Percentiles rank a stretch among this genome's conserved stretches.
Conservation (phyloP, 352 stramenopile species). For the Phytophthora podocarpi region DNA sequence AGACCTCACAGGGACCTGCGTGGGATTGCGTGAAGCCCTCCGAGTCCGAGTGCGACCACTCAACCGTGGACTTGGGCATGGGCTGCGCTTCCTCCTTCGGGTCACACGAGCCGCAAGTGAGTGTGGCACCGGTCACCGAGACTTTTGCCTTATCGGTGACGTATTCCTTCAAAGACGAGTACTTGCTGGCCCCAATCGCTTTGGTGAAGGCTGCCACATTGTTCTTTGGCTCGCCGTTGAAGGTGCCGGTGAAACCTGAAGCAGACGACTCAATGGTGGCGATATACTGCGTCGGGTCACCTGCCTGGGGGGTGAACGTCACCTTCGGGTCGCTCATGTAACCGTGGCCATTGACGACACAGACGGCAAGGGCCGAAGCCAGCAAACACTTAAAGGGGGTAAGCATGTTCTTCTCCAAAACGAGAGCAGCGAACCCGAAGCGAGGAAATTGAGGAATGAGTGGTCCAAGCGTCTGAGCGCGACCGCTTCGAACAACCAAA, state of each 20-base stretch:
- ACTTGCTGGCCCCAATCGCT: constrained; percentile 38
- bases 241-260: constrained; percentile 33
- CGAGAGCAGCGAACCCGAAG: background rate
- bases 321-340: constrained; percentile 35
- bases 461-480: background rate
- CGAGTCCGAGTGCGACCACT: constrained; percentile 39
- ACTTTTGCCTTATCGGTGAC: constrained; percentile 25
- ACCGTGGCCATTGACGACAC: constrained; percentile 34
- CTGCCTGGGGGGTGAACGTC: constrained; percentile 27
- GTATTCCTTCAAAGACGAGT: constrained; percentile 37
- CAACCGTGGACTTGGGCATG: no score
- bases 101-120: constrained; percentile 36
- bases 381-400: constrained; percentile 16
- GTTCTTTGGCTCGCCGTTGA: constrained; percentile 24
- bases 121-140: constrained; percentile 22
- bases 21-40: constrained; percentile 44
- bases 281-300: constrained; percentile 47
- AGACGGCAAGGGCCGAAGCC: background rate
- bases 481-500: constrained; percentile 21
- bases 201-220: constrained; percentile 35
- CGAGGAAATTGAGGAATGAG: constrained; percentile 23
- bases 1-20: constrained; percentile 52
- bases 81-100: constrained; percentile 30
- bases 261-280: constrained; percentile 42
- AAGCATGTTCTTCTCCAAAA: background rate